These are phyloP conservation scores for Starmerella vitae DNA, from an alignment of 805 yeast species.

Conservation along the genomic window DNA sequence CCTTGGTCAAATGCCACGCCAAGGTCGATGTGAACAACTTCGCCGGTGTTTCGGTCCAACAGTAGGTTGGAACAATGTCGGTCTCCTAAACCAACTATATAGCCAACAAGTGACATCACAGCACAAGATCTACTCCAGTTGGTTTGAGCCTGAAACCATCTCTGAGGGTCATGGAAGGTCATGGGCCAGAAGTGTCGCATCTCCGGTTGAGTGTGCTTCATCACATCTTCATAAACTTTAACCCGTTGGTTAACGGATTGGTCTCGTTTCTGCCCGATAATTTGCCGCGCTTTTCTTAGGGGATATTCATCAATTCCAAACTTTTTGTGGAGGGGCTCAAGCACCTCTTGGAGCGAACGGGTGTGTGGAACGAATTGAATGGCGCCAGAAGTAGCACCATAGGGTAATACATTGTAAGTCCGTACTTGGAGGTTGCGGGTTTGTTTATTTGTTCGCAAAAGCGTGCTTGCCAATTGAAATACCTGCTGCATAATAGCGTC, in stretches of 20 bases:
- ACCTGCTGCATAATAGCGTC: constrained; percentile 98
- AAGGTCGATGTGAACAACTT: constrained; percentile 87
- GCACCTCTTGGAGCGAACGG: constrained; percentile 50
- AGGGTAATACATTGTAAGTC: constrained; percentile 80
- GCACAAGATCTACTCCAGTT: constrained; percentile 69
- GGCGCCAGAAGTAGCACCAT: constrained; percentile 77
- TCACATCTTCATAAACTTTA: constrained; percentile 34
- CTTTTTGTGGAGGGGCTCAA: constrained; percentile 53
- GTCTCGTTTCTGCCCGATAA: constrained; percentile 30
- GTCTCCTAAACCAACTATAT: constrained; percentile 85
- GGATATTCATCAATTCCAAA: constrained; percentile 28
- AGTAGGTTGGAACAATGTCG: constrained; percentile 84
- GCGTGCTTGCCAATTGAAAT: constrained; percentile 65
- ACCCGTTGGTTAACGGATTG: constrained; percentile 24
- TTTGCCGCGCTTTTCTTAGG: constrained; percentile 39
- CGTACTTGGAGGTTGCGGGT: constrained; percentile 34
- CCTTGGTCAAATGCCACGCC: constrained; percentile 98
- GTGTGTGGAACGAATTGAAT: constrained; percentile 82
- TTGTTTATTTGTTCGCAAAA: constrained; percentile 23
- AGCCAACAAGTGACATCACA: constrained; percentile 72
- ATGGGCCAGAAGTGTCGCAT: constrained; percentile 58
- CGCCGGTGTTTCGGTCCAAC: constrained; percentile 70
- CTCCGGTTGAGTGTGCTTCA: constrained; percentile 45
- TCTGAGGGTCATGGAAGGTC: constrained; percentile 49
- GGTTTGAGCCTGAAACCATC: constrained; percentile 58